Conservation (phyloP, 1,284 basidiomycete genomes). For the Boletus hoseneyae region DNA sequence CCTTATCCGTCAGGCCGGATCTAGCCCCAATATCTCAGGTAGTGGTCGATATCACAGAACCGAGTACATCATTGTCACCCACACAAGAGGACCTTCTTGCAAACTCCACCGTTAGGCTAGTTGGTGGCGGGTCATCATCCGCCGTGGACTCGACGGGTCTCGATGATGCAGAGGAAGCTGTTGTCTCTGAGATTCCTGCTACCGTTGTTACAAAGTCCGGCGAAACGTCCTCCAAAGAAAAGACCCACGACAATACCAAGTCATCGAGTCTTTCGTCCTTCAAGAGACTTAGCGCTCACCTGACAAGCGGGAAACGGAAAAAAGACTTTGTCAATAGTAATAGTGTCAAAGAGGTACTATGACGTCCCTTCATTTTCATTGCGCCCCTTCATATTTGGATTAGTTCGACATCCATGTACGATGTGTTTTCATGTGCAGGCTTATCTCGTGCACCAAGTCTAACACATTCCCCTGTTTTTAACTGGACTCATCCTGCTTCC, state of each 20-base stretch:
- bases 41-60: conserved; percentile 2
- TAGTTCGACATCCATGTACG: conserved; percentile 22
- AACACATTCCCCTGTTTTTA: conserved; percentile 9
- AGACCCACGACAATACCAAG: conserved; percentile 51
- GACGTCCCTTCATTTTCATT: conserved; percentile 17
- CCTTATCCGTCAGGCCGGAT: conserved; percentile 12
- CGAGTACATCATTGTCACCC: conserved; percentile 3
- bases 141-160: conserved; percentile 31
- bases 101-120: conserved; percentile 51
- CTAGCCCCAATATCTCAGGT: not conserved
- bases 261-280: conserved; percentile 47
- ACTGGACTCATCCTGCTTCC: conserved; percentile 5
- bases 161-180: conserved; percentile 29
- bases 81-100: conserved; percentile 11
- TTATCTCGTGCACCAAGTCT: conserved; percentile 11
- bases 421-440: conserved; percentile 15
- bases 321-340: conserved; percentile 48
- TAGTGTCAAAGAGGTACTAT: conserved; percentile 30
- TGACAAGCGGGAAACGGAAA: conserved; percentile 43
- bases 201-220: conserved; percentile 16
- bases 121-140: conserved; percentile 46
- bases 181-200: conserved; percentile 28
- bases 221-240: conserved; percentile 14
- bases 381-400: conserved; percentile 16
- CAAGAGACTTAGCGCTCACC: conserved; percentile 48